These are phyloP conservation scores for Hansenula lynferdii DNA, from an alignment of 1,139 yeast species.

Conservation along the genomic window DNA sequence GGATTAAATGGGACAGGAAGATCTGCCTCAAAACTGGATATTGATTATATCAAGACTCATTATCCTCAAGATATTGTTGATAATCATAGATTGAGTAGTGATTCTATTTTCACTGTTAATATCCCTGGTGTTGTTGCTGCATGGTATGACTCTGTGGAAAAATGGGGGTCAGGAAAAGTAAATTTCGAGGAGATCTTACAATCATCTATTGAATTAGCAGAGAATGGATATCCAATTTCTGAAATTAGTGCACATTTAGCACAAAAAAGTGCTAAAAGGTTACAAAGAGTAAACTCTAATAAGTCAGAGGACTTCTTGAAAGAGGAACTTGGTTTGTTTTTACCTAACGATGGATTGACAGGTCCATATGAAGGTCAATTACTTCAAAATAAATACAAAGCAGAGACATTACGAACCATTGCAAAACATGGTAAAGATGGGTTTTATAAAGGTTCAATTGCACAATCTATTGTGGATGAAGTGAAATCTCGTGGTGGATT, in stretches of 20 bases:
- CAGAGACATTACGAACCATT: slow-evolving; percentile 46
- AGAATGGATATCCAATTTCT: slow-evolving; percentile 61
- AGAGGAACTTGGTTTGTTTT: slow-evolving; percentile 26
- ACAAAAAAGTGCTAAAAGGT: slow-evolving; percentile 34
- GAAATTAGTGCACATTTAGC: slow-evolving; percentile 54
- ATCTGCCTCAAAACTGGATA: slow-evolving; percentile 47
- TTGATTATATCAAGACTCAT: slow-evolving; percentile 44
- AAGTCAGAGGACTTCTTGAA: slow-evolving; percentile 28
- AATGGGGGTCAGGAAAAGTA: slow-evolving; percentile 76
- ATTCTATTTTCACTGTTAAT: slow-evolving; percentile 57
- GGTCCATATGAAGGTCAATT: slow-evolving; percentile 63
- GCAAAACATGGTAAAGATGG: slow-evolving; percentile 58
- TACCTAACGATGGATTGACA: slow-evolving; percentile 32
- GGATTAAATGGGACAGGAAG: slow-evolving; percentile 81
- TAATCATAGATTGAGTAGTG: slow-evolving; percentile 31
- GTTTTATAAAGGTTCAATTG: slow-evolving; percentile 65
- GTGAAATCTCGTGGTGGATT: slow-evolving; percentile 51
- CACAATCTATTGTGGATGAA: slow-evolving; percentile 54
- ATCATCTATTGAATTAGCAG: slow-evolving; percentile 72
- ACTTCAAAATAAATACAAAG: slow-evolving; percentile 47
- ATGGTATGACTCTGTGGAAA: slow-evolving; percentile 63
- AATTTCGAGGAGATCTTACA: slow-evolving; percentile 51
- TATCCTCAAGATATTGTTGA: slow-evolving; percentile 25
- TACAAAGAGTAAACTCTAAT: slow-evolving; percentile 33
- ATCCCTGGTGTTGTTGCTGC: slow-evolving; percentile 81